Evolutionary conservation across 345 rosid genomes (phyloP).

Genomic region (Erucastrum elatum): DNA sequence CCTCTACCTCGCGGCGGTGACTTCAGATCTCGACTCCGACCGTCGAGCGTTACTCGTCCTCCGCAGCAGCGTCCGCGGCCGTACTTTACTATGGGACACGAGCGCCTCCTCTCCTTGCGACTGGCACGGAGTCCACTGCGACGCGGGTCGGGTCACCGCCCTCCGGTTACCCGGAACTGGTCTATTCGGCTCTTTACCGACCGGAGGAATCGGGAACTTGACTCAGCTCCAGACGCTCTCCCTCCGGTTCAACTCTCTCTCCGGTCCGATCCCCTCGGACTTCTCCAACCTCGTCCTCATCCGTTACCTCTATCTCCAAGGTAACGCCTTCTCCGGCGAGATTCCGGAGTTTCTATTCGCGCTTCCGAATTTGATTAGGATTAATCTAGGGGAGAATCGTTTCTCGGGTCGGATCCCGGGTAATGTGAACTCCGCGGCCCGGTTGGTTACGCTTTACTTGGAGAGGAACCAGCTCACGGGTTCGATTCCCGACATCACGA

Average conservation of each 20-base stretch:
- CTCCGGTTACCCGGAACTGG: slow-evolving; percentile 82
- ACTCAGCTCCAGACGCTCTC: slow-evolving; percentile 70
- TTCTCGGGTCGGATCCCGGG: slow-evolving; percentile 64
- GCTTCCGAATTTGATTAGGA: slow-evolving; percentile 52
- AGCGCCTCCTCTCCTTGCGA: slow-evolving; percentile 54
- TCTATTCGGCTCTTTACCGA: slow-evolving; percentile 59
- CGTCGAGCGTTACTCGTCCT: slow-evolving; percentile 59
- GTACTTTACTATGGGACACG: slow-evolving; percentile 65
- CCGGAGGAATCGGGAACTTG: slow-evolving; percentile 58
- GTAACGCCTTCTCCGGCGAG: slow-evolving; percentile 69
- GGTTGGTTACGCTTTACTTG: slow-evolving; percentile 54
- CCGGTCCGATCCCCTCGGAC: slow-evolving; percentile 68
- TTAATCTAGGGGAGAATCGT: slow-evolving; percentile 58
- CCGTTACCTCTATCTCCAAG: slow-evolving; percentile 68
- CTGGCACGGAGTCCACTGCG: slow-evolving; percentile 76
- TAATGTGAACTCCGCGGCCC: slow-evolving; percentile 49
- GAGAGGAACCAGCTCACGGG: slow-evolving; percentile 70
- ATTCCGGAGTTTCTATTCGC: slow-evolving; percentile 67
- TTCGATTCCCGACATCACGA: slow-evolving; percentile 57
- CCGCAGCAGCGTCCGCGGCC: slow-evolving; percentile 64
- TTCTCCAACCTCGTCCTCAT: slow-evolving; percentile 54
- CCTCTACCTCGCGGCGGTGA: slow-evolving; percentile 22
- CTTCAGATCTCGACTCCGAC: slow-evolving; percentile 78
- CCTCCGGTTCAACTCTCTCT: slow-evolving; percentile 76
- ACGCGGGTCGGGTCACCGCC: slow-evolving; percentile 45